Base-by-base conservation (phyloP, 1,284 basidiomycete genomes). In the Chiua sp. region DNA sequence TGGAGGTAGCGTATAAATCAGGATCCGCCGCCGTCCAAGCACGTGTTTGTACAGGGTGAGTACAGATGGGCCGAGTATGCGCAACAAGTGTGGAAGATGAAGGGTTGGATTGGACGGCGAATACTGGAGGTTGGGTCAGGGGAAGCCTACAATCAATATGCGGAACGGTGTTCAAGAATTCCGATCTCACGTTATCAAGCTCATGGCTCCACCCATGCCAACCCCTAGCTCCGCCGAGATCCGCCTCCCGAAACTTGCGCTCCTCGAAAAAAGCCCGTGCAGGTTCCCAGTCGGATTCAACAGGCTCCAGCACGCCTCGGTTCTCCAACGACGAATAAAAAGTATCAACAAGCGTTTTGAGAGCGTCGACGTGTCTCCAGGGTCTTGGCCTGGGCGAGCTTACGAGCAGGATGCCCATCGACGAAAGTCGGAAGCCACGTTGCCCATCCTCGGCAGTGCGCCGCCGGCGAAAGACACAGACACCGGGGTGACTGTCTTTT, bases 1-100 rank as follows among this genome's bases (percentile, higher is more conserved):
- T 0, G 90, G 89, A 2, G 91, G 91, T 2, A 86, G 77, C 0
- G 91, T 91, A 69, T 90, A 91, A 47, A 93, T 87, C 33, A 93
- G 76, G 22, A 93, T 84, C 18, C 91, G 80, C 58, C 80, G 82
- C 8, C 91, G 82, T 1, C 87, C 86, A 7, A 93, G 80, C 18
- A 91, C 82, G 65, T 92, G 86, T 68, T 92, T 92, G 77, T 91
- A 91, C 2, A 93, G 75, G 0, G 90, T 92, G 33, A 93, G 75
- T 2, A 84, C 84, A 1, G 90, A 90, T 0, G 91, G 90, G 0
- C 91, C 91, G 28, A 93, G 79, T 57, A 92, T 87, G 46, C 87
- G 86, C 26, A 93, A 77, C 22, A 35, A 86, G 71, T 44, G 86
- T 82, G 68, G 61, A 52, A 70, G 63, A 48, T 70, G 69, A 10